phyloP scores from a whole-genome alignment of 495 filamentous ascomycete genomes.

The Annulohypoxylon moriforme region DNA sequence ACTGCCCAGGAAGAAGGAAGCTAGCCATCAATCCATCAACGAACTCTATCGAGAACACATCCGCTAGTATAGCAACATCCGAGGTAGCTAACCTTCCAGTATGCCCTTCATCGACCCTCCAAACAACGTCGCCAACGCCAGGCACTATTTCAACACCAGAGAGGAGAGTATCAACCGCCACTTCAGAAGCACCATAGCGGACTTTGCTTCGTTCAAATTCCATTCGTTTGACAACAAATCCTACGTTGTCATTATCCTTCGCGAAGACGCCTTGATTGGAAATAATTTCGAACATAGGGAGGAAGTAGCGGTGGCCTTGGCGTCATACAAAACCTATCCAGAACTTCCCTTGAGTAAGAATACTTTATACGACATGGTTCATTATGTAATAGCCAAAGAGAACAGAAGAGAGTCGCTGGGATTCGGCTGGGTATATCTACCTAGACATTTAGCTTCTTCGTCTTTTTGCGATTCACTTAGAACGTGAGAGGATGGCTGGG shows the following conservation, averaged over 20 bases:
- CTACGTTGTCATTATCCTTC: neutral
- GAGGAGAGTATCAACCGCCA: neutral
- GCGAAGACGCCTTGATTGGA: neutral
- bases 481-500: too few species aligned
- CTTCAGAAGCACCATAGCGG: neutral
- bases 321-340: neutral
- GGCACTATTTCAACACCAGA: neutral
- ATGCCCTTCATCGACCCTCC: neutral
- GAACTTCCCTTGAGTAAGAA: too few species aligned
- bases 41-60: too few species aligned
- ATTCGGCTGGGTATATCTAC: too few species aligned
- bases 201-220: neutral
- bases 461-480: too few species aligned
- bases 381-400: too few species aligned
- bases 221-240: neutral
- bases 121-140: neutral
- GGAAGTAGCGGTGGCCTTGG: neutral
- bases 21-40: too few species aligned
- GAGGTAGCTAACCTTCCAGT: neutral
- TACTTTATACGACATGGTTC: too few species aligned
- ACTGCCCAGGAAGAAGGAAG: too few species aligned
- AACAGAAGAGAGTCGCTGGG: too few species aligned
- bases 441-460: too few species aligned
- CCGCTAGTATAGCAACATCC: too few species aligned
- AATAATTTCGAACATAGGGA: neutral